A percentile compares a stretch with the other conserved stretches of the same genome.
Conservation (phyloP, 1,284 basidiomycete genomes). For the Heterobasidion parviporum region DNA sequence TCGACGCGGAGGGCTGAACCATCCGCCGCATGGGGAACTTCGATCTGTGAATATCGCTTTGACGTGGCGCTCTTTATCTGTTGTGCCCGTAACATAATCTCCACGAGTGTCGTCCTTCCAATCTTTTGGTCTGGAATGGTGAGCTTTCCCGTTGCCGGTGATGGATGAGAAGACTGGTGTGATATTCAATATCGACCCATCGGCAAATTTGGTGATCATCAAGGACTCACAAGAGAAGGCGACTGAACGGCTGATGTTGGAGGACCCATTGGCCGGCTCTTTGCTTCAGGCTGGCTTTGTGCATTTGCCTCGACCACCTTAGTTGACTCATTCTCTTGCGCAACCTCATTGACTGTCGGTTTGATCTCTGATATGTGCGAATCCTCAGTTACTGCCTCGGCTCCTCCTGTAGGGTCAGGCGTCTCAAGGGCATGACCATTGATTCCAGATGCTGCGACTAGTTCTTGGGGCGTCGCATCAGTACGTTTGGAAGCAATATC, state of each 20-base stretch:
- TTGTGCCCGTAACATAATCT: not conserved
- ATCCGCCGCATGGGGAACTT: not conserved
- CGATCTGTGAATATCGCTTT: not conserved
- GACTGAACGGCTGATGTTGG: not conserved
- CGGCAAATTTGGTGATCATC: not conserved
- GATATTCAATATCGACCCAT: too few relatives aligned
- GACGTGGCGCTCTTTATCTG: not conserved
- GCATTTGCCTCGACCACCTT: not conserved
- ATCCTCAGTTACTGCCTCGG: not conserved
- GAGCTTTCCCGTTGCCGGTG: too few relatives aligned
- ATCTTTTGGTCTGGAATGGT: too few relatives aligned
- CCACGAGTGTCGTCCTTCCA: not conserved
- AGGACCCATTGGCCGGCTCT: not conserved
- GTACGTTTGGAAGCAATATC: not conserved
- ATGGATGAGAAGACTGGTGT: too few relatives aligned
- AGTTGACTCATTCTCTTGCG: not conserved
- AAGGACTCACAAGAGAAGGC: not conserved
- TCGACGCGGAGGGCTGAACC: not conserved
- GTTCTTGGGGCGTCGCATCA: too few relatives aligned
- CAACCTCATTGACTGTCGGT: not conserved
- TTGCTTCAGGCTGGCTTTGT: not conserved
- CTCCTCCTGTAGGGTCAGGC: not conserved
- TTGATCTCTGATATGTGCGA: not conserved
- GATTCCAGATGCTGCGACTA: too few relatives aligned
- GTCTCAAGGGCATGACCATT: not conserved